Percentiles rank a stretch among this genome's conserved stretches.
phyloP scores from a whole-genome alignment of 441 rosid species.

The Populus hybrid region DNA sequence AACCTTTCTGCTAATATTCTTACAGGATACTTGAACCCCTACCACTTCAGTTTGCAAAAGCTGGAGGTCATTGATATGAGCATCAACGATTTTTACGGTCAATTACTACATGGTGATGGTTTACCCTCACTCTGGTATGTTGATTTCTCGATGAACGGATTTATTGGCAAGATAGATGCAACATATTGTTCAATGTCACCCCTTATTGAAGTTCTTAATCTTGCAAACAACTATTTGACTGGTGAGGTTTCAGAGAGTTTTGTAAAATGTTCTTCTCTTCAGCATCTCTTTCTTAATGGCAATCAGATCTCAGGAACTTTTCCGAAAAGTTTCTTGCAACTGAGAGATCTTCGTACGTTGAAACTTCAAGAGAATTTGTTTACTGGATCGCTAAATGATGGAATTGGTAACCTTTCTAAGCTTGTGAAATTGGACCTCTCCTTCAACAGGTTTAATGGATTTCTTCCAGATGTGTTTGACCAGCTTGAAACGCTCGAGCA shows the following conservation, averaged over 20 bases:
- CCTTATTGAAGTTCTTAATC: neutral
- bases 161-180: neutral
- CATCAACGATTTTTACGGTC: neutral
- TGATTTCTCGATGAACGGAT: neutral
- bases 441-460: constrained; percentile 7
- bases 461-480: constrained; percentile 10
- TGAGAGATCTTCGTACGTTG: neutral
- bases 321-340: neutral
- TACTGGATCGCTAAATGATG: neutral
- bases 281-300: constrained; percentile 5
- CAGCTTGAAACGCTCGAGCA: neutral
- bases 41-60: neutral
- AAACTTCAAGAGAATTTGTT: constrained; percentile 10
- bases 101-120: neutral
- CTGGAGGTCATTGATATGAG: constrained; percentile 12
- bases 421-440: constrained; percentile 12
- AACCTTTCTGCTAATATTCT: constrained; percentile 18
- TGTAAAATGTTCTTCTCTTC: neutral
- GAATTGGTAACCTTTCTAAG: neutral
- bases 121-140: constrained; percentile 2
- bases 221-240: neutral
- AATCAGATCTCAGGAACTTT: neutral
- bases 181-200: constrained; percentile 8
- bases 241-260: neutral
- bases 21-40: neutral